These are phyloP conservation scores for Hymenoscyphus scutula DNA, from an alignment of 2,329 filamentous ascomycete genomes.

Conservation along the genomic window DNA sequence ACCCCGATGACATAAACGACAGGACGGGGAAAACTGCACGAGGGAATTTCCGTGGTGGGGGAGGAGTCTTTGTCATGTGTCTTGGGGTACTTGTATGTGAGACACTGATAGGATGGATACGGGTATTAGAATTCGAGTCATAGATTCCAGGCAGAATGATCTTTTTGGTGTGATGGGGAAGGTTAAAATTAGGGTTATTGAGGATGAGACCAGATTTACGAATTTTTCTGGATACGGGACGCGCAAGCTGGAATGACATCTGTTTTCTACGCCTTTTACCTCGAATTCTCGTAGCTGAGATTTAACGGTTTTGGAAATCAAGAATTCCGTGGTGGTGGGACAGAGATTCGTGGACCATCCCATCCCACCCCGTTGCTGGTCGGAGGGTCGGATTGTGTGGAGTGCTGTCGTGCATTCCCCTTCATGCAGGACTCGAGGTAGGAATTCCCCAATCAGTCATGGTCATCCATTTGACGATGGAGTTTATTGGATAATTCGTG, in stretches of 20 bases:
- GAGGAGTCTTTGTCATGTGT: too few species aligned
- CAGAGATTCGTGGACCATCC: neutral
- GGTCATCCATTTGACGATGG: neutral
- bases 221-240: neutral
- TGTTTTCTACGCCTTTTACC: neutral
- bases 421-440: neutral
- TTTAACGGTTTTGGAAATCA: neutral
- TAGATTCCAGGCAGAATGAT: conserved; percentile 1
- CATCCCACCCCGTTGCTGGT: too few species aligned
- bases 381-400: neutral
- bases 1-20: neutral
- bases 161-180: neutral
- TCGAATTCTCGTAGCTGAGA: neutral
- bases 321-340: neutral
- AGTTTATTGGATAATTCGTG: neutral
- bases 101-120: neutral
- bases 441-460: neutral
- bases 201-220: neutral
- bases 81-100: conserved; percentile 9
- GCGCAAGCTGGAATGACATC: neutral
- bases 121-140: neutral
- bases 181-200: neutral
- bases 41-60: too few species aligned
- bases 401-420: neutral
- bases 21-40: neutral